Conservation (phyloP, 805 yeast genomes). For the Yarrowia sp. region DNA sequence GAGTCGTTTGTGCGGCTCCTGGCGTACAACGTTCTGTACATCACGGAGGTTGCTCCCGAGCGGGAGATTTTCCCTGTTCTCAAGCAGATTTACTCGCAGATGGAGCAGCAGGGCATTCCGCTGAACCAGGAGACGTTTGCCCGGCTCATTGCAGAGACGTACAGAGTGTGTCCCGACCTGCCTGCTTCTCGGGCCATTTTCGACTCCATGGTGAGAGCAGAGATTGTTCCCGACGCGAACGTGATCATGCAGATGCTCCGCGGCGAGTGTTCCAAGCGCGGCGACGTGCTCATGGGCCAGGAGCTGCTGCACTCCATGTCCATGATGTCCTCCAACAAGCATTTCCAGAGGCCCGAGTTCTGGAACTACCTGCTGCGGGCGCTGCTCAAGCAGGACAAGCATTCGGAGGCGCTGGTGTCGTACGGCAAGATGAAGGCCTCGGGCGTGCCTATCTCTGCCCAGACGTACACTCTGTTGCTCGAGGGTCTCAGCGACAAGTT, state of each 20-base stretch:
- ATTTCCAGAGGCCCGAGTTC: neutral
- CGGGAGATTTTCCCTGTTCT: neutral
- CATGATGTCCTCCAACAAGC: neutral
- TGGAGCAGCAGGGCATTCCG: constrained; percentile 7
- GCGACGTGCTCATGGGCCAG: constrained; percentile 12
- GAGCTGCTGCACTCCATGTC: constrained; percentile 19
- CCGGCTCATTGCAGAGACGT: neutral
- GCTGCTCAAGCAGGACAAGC: neutral
- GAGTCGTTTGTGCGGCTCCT: constrained; percentile 25
- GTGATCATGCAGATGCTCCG: constrained; percentile 1
- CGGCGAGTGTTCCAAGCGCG: constrained; percentile 1
- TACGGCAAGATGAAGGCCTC: neutral
- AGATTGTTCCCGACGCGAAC: neutral
- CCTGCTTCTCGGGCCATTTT: neutral
- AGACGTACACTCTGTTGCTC: neutral
- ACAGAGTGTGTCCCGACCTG: neutral
- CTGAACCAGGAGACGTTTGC: neutral
- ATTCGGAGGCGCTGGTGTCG: neutral
- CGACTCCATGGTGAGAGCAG: neutral
- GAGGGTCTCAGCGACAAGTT: neutral
- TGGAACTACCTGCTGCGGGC: constrained; percentile 24
- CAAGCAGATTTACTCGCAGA: constrained; percentile 6
- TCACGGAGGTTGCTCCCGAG: constrained; percentile 2
- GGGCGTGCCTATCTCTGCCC: neutral
- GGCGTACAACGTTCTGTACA: constrained; percentile 1